A percentile compares a stretch with the other conserved stretches of the same genome.
phyloP scores from a whole-genome alignment of 1,284 basidiomycete genomes.

The Trichosporon sp. region DNA sequence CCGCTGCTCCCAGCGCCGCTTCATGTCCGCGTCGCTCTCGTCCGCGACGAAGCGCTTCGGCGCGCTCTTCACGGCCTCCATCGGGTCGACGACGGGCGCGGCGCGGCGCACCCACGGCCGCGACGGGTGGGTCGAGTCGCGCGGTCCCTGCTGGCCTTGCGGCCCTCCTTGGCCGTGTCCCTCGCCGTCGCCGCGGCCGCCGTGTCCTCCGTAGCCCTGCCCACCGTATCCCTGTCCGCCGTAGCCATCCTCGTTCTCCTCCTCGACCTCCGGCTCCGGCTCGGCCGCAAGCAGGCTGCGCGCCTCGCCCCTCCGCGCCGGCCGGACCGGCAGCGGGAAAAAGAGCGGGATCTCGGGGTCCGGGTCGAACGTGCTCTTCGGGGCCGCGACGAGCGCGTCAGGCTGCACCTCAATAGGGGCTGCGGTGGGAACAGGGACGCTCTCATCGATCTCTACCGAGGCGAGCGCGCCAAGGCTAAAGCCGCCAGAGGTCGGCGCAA shows the following conservation, averaged over 20 bases:
- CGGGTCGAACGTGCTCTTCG: slow-evolving; percentile 34
- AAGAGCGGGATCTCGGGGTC: slow-evolving; percentile 39
- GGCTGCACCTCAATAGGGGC: slow-evolving; percentile 9
- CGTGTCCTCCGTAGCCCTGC: neutral
- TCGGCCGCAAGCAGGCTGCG: slow-evolving; percentile 12
- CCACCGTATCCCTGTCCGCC: neutral
- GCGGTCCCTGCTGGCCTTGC: neutral
- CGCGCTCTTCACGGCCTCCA: slow-evolving; percentile 35
- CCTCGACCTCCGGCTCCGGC: neutral
- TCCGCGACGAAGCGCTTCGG: slow-evolving; percentile 28
- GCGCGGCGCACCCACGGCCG: neutral
- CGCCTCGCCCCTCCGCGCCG: slow-evolving; percentile 23
- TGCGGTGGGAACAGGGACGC: slow-evolving; percentile 29
- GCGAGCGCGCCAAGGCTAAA: slow-evolving; percentile 43
- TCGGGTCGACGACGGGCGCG: neutral
- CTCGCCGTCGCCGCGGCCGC: neutral
- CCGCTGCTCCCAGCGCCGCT: slow-evolving; percentile 64
- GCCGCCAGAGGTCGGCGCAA: neutral
- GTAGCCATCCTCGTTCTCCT: slow-evolving; percentile 14
- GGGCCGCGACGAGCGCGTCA: slow-evolving; percentile 16
- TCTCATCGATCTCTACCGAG: slow-evolving; percentile 45
- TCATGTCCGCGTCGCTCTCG: slow-evolving; percentile 55
- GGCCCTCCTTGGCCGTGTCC: neutral
- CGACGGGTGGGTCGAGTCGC: neutral
- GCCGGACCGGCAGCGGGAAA: slow-evolving; percentile 29